Percentiles rank a stretch among this genome's conserved stretches.
Evolutionary conservation across 495 filamentous ascomycete genomes (phyloP).

Genomic region (Podospora pseudopauciseta): DNA sequence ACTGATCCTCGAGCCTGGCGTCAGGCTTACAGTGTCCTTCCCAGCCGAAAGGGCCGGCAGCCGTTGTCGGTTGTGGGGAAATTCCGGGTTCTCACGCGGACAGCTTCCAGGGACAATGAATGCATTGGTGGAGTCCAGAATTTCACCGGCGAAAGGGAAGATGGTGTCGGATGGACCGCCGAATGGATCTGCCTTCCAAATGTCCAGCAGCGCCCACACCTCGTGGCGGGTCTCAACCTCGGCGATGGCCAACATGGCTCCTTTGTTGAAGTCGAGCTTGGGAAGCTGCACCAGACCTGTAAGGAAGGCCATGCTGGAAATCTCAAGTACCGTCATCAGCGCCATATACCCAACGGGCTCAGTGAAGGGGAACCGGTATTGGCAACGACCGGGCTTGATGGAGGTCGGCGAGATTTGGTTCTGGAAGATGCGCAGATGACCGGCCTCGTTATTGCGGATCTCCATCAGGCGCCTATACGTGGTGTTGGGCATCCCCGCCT

Average conservation of each 20-base stretch:
- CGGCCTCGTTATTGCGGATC: conserved; percentile 56
- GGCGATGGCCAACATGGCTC: conserved; percentile 48
- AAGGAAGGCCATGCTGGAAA: conserved; percentile 53
- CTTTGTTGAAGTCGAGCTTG: conserved; percentile 34
- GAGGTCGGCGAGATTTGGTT: conserved; percentile 50
- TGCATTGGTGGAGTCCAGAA: conserved; percentile 48
- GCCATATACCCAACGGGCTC: conserved; percentile 42
- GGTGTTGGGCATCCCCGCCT: conserved; percentile 40
- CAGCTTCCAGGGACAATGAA: conserved; percentile 50
- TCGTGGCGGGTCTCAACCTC: conserved; percentile 50
- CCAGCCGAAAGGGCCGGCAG: conserved; percentile 42
- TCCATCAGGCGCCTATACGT: conserved; percentile 51
- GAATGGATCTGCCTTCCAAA: conserved; percentile 50
- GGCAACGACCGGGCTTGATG: conserved; percentile 51
- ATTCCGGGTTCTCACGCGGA: conserved; percentile 46
- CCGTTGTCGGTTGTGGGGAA: conserved; percentile 44
- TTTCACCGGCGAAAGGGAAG: conserved; percentile 54
- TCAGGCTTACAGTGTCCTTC: conserved; percentile 34
- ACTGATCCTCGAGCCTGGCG: conserved; percentile 42
- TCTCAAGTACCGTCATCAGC: conserved; percentile 47
- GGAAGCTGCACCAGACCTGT: conserved; percentile 48
- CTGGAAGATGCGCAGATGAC: conserved; percentile 55
- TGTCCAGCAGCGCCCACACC: conserved; percentile 49
- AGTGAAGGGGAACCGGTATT: conserved; percentile 44
- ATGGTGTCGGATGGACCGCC: conserved; percentile 48